Base-by-base conservation (phyloP, 805 yeast genomes). In the Zygoascus ofunaensis region DNA sequence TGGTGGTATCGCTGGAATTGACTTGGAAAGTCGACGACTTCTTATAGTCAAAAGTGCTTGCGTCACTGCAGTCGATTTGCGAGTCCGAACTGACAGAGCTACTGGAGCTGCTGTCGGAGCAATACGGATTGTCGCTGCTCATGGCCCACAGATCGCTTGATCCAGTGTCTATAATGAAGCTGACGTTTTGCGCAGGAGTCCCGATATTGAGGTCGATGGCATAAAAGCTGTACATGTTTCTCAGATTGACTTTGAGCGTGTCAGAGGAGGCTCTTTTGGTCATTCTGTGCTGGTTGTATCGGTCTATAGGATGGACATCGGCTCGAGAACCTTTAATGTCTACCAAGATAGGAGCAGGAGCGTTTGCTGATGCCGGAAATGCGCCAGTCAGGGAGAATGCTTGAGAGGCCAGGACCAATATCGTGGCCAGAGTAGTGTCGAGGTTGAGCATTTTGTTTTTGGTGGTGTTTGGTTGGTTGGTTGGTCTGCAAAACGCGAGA, bases 121-220 rank as follows among this genome's bases (percentile, higher is more conserved):
- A 64, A 49, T 66, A 71, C 2, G 80, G 72, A 53, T 76, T 77
- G 35, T 62, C 54, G 4, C 41, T 18, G 12, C 44, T 39, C 33
- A 48, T 64, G 22, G 81, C 75, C 86, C 87, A 82, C 42, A 82
- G 58, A 57, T 83, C 92, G 1, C 83, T 71, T 0, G 89, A 81
- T 2, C 92, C 94, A 3, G 90, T 83, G 57, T 83, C 94, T 20
- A 83, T 62, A 41, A 77, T 61, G 8, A 80, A 77, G 2, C 65
- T 65, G 5, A 81, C 66, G 3, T 63, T 56, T 52, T 81, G 81
- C 2, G 62, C 54, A 3, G 77, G 71, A 0, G 85, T 73, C 8
- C 92, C 92, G 4, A 83, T 43, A 17, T 57, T 42, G 12, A 61
- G 55, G 24, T 56, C 50, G 5, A 64, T 52, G 17, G 54, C 46